Evolutionary conservation across 345 rosid species (phyloP).

Genomic region (Aquilaria yunnanensis): DNA sequence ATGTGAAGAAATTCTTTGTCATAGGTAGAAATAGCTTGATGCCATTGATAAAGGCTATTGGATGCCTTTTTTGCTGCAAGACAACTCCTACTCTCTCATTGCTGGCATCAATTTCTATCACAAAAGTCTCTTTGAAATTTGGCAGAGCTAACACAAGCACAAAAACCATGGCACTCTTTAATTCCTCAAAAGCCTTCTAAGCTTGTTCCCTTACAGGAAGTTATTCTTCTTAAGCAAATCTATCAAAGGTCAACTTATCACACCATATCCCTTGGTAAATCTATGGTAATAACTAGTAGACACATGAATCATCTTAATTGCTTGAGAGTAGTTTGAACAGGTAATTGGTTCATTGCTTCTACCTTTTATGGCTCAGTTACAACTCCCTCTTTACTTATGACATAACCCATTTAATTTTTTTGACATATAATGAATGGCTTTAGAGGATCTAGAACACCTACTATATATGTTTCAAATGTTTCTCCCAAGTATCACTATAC

Average conservation of each 20-base stretch:
- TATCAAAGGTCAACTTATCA: neutral
- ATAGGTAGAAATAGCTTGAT: too few relatives aligned
- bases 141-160: neutral
- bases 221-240: neutral
- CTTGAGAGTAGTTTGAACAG: neutral
- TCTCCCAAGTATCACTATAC: neutral
- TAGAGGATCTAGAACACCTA: neutral
- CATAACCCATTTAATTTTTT: neutral
- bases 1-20: too few relatives aligned
- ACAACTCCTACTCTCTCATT: neutral
- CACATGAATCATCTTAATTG: neutral
- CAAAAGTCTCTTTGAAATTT: neutral
- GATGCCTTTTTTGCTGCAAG: too few relatives aligned
- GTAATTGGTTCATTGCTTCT: neutral
- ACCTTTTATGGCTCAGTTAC: neutral
- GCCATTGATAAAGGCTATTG: too few relatives aligned
- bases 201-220: neutral
- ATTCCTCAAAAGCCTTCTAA: neutral
- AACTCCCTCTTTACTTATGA: too few relatives aligned
- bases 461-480: neutral
- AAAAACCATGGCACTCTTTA: neutral
- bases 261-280: neutral
- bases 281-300: neutral
- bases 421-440: neutral
- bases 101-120: neutral